These are phyloP conservation scores for Acacia concinna DNA, from an alignment of 331 rosid species.

Conservation along the genomic window DNA sequence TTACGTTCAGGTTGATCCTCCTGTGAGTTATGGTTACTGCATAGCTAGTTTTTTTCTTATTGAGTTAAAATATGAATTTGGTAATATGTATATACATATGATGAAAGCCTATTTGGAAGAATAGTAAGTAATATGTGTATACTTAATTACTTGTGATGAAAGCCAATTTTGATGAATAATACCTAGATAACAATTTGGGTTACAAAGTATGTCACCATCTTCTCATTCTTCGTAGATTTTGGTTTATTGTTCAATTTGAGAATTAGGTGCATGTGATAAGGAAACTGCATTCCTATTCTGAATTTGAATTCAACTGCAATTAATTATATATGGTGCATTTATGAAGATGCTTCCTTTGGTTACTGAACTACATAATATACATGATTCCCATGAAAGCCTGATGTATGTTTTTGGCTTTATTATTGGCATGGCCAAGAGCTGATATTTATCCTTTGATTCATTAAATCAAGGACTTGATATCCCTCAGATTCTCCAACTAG, in stretches of 20 bases:
- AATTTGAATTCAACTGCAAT: neutral
- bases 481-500: too few relatives aligned
- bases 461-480: too few relatives aligned
- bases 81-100: too few relatives aligned
- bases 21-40: too few relatives aligned
- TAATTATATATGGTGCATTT: neutral
- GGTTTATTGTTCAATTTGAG: neutral
- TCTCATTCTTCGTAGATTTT: neutral
- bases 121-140: neutral
- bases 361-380: neutral
- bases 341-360: neutral
- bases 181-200: neutral
- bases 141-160: neutral
- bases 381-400: neutral
- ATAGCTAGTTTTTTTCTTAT: neutral
- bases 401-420: neutral
- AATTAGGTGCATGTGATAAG: neutral
- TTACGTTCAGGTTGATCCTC: too few relatives aligned
- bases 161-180: neutral
- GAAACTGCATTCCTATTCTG: neutral
- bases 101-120: neutral
- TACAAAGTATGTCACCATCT: neutral
- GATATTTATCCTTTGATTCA: too few relatives aligned
- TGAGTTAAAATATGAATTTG: neutral
- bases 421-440: neutral